phyloP scores from a whole-genome alignment of 176 grass and related monocot genomes.

The Puya raimondii region DNA sequence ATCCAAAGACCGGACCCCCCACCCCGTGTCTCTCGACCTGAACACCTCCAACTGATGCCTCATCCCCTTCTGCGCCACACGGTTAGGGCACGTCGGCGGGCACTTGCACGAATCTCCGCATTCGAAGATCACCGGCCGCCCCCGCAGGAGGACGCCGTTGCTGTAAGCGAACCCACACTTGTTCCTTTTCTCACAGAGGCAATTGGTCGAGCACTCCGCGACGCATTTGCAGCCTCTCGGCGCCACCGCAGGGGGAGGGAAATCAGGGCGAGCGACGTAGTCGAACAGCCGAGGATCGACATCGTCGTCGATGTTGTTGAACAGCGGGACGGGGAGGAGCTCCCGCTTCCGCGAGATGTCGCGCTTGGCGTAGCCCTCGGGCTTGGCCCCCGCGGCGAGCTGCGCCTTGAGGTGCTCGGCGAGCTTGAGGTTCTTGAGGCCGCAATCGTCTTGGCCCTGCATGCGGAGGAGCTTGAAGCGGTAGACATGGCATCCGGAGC shows the following conservation, averaged over 20 bases:
- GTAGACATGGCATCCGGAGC: constrained; percentile 56
- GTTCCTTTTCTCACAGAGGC: constrained; percentile 48
- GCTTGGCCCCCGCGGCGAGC: constrained; percentile 20
- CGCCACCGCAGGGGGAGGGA: constrained; percentile 13
- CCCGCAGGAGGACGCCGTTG: constrained; percentile 48
- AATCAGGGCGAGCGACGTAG: constrained; percentile 38
- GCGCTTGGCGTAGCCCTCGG: constrained; percentile 36
- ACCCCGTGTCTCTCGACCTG: constrained; percentile 59
- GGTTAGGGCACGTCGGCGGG: constrained; percentile 46
- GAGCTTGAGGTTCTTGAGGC: constrained; percentile 37
- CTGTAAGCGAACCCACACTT: constrained; percentile 26
- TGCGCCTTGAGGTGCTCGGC: constrained; percentile 42
- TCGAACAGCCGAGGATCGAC: constrained; percentile 36
- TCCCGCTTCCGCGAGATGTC: constrained; percentile 62
- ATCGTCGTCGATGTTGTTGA: constrained; percentile 52
- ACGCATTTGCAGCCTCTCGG: constrained; percentile 39
- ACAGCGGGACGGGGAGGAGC: constrained; percentile 29
- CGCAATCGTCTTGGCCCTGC: constrained; percentile 37
- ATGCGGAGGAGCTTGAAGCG: constrained; percentile 61
- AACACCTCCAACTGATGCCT: constrained; percentile 71
- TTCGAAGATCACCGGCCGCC: constrained; percentile 69
- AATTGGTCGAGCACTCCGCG: constrained; percentile 20
- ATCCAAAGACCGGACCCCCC: constrained; percentile 74
- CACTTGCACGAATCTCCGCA: constrained; percentile 52
- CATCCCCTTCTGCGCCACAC: constrained; percentile 63